phyloP scores from a whole-genome alignment of 306 rosid genomes.

The Nissolia schottii region DNA sequence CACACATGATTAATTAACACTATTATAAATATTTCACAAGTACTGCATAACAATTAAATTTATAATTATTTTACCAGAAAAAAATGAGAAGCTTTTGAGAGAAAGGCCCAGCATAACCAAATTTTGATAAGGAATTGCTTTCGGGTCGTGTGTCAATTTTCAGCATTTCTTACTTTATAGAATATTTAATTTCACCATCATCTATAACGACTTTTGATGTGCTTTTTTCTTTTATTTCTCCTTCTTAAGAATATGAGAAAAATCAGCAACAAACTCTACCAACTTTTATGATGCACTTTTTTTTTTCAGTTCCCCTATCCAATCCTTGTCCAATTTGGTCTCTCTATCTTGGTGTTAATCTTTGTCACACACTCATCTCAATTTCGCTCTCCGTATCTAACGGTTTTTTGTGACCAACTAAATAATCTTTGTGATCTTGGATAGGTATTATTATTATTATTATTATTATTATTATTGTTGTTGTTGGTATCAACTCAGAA shows the following conservation, averaged over 20 bases:
- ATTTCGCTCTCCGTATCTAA: constrained; percentile 36
- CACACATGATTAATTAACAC: too few species aligned
- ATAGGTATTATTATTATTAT: background rate
- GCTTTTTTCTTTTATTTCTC: background rate
- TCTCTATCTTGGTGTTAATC: background rate
- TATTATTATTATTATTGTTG: too few species aligned
- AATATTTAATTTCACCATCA: background rate
- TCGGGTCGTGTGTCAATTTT: constrained; percentile 27
- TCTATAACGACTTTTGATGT: constrained; percentile 16
- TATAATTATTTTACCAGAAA: constrained; percentile 7
- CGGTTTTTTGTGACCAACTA: constrained; percentile 26
- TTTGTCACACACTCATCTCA: constrained; percentile 3
- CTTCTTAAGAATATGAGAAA: constrained; percentile 28
- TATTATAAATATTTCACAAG: too few species aligned
- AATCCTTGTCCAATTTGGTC: constrained; percentile 14
- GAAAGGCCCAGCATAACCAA: constrained; percentile 24
- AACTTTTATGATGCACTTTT: constrained; percentile 18
- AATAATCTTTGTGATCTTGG: background rate
- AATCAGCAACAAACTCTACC: constrained; percentile 76
- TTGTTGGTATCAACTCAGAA: constrained; percentile 20
- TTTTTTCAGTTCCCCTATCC: constrained; percentile 58
- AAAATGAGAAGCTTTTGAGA: background rate
- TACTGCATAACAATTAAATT: too few species aligned
- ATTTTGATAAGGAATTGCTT: constrained; percentile 38
- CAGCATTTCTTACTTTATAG: constrained; percentile 12